Conservation (phyloP, 1,284 basidiomycete species). For the Trametes polyzona region DNA sequence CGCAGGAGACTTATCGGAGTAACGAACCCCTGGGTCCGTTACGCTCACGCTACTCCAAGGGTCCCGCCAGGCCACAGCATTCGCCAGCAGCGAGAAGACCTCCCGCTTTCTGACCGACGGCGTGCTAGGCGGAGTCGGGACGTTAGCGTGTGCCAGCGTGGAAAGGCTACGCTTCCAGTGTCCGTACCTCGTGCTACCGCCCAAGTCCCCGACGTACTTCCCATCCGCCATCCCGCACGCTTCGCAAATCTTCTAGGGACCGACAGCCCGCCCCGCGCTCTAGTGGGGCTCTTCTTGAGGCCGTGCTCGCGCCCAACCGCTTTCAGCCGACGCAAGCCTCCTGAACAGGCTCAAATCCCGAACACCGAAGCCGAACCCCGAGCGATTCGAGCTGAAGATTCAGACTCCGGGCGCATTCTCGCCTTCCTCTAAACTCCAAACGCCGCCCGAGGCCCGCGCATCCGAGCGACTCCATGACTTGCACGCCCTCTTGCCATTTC, state of each 20-base stretch:
- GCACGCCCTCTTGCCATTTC: conserved; percentile 7
- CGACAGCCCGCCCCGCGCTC: background rate
- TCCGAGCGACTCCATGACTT: conserved; percentile 17
- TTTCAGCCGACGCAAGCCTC: background rate
- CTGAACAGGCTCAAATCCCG: background rate
- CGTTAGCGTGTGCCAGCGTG: background rate
- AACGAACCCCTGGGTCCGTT: background rate
- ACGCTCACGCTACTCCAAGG: background rate
- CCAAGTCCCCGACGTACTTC: conserved; percentile 3
- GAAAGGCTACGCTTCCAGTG: background rate
- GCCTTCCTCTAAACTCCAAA: conserved; percentile 2
- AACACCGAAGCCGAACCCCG: background rate
- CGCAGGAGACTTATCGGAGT: conserved; percentile 2
- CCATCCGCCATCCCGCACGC: background rate
- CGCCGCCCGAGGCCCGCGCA: conserved; percentile 12
- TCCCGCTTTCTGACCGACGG: conserved; percentile 1
- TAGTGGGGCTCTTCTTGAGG: background rate
- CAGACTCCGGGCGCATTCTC: conserved; percentile 10
- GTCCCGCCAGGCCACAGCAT: background rate
- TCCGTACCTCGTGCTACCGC: background rate
- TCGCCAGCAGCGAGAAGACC: background rate
- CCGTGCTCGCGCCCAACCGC: background rate
- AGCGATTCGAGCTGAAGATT: background rate
- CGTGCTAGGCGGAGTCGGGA: background rate
- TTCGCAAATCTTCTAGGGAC: conserved; percentile 3